phyloP scores from a whole-genome alignment of 2,329 filamentous ascomycete genomes.

The Aureobasidium pullulans region DNA sequence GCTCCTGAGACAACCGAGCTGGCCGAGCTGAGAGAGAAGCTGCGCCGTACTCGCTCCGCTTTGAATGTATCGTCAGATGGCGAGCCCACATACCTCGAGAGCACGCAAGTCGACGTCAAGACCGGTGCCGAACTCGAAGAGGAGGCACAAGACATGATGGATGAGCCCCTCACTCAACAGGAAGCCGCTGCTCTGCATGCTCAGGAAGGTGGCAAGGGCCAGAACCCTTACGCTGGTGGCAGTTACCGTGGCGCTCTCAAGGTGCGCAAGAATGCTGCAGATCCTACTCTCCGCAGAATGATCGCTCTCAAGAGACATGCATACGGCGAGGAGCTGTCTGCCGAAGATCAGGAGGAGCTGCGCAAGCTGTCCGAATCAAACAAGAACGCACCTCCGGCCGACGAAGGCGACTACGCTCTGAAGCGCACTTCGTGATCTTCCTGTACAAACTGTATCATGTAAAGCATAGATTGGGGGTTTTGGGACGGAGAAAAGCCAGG shows the following conservation, averaged over 20 bases:
- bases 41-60: neutral
- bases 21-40: slow-evolving; percentile 10
- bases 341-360: slow-evolving; percentile 13
- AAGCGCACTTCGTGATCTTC: neutral
- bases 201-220: slow-evolving; percentile 2
- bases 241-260: slow-evolving; percentile 9
- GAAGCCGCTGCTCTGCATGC: slow-evolving; percentile 13
- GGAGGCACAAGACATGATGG: slow-evolving; percentile 2
- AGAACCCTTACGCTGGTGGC: slow-evolving; percentile 6
- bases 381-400: neutral
- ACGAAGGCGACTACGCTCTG: slow-evolving; percentile 7
- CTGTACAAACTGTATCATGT: slow-evolving; percentile 6
- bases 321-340: slow-evolving; percentile 14
- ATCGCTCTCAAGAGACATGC: slow-evolving; percentile 15
- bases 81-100: neutral
- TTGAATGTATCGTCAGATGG: neutral
- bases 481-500: slow-evolving; percentile 8
- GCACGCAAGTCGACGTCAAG: neutral
- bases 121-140: slow-evolving; percentile 7
- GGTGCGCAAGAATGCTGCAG: slow-evolving; percentile 9
- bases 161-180: slow-evolving; percentile 14
- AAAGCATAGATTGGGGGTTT: slow-evolving; percentile 6
- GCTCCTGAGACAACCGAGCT: neutral
- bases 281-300: slow-evolving; percentile 12
- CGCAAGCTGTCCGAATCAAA: slow-evolving; percentile 3